Conservation (phyloP, 371 early-diverging fungal species). For the Mortierella sp. region DNA sequence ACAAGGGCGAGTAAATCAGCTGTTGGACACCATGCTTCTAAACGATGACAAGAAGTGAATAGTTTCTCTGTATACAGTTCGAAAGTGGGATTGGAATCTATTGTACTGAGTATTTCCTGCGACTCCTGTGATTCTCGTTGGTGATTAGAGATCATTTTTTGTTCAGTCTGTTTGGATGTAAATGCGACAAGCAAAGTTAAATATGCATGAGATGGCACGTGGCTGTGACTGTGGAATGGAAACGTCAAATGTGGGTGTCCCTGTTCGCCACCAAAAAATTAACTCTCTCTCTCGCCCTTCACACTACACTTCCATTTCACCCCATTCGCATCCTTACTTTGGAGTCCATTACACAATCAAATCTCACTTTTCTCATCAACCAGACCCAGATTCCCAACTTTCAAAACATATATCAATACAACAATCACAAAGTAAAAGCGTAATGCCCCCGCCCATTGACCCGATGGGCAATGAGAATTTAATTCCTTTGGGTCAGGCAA, state of each 20-base stretch:
- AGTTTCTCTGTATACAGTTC: conserved; percentile 34
- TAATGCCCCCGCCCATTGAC: not conserved
- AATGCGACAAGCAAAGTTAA: not conserved
- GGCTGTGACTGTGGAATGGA: not conserved
- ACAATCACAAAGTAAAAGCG: no score
- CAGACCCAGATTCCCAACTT: no score
- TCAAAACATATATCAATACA: no score
- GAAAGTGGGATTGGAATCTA: conserved; percentile 6
- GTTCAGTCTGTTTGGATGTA: no score
- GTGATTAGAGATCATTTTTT: not conserved
- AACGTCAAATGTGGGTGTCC: not conserved
- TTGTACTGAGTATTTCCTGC: not conserved
- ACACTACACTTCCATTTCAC: no score
- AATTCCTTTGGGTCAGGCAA: no score
- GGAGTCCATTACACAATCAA: no score
- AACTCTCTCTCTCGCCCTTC: no score
- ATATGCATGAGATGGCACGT: not conserved
- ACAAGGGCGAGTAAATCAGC: conserved; percentile 49
- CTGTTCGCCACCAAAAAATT: no score
- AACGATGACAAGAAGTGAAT: conserved; percentile 18
- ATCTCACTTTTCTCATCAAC: no score
- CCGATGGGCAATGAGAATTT: not conserved
- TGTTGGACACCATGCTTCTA: conserved; percentile 48
- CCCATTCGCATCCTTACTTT: no score
- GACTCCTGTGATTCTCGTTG: not conserved